These are phyloP conservation scores for Arthrobotrys iridis DNA, from an alignment of 2,329 filamentous ascomycete species.

Conservation along the genomic window DNA sequence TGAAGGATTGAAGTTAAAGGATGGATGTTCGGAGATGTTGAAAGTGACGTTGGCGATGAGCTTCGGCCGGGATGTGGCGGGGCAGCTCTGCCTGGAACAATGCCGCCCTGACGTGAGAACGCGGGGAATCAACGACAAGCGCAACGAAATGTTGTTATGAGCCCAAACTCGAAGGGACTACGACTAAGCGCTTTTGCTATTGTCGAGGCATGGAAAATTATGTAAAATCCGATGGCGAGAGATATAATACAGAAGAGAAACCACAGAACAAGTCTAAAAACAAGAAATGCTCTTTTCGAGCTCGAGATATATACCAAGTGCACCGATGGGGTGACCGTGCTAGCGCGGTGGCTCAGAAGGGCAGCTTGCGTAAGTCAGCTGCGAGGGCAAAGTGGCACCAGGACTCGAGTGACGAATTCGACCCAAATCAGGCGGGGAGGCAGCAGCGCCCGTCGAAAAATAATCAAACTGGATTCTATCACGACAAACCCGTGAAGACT, in stretches of 20 bases:
- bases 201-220: neutral
- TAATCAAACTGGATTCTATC: neutral
- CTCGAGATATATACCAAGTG: slow-evolving; percentile 3
- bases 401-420: slow-evolving; percentile 42
- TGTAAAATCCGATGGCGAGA: neutral
- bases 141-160: too few relatives aligned
- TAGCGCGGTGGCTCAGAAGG: slow-evolving; percentile 49
- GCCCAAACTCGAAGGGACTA: neutral
- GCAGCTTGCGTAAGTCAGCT: slow-evolving; percentile 54
- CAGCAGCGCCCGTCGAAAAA: neutral
- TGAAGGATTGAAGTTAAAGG: neutral
- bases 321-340: slow-evolving; percentile 5
- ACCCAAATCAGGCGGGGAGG: slow-evolving; percentile 5
- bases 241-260: slow-evolving; percentile 1
- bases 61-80: slow-evolving; percentile 20
- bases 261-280: neutral
- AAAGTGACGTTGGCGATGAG: slow-evolving; percentile 20
- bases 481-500: too few relatives aligned
- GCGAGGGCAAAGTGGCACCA: slow-evolving; percentile 48
- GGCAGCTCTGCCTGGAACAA: slow-evolving; percentile 27
- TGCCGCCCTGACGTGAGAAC: neutral
- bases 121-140: too few relatives aligned
- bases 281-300: neutral
- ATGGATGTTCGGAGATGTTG: slow-evolving; percentile 26
- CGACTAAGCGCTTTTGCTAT: too few relatives aligned